These are phyloP conservation scores for Fusarium sp. DNA, from an alignment of 2,329 filamentous ascomycete species.

Conservation along the genomic window DNA sequence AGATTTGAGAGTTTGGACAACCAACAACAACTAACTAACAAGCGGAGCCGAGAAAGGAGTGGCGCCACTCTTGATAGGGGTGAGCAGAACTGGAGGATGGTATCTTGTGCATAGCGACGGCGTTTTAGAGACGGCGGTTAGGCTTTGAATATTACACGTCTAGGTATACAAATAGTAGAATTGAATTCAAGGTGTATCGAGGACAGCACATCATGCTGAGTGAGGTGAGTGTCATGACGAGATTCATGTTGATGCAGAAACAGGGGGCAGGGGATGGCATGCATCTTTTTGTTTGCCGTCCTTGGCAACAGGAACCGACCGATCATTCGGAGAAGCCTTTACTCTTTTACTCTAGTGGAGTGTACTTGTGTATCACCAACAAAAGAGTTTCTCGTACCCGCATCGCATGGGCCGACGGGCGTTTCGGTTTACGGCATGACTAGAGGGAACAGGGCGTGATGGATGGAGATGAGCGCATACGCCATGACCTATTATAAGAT, in stretches of 20 bases:
- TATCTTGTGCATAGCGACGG: constrained; percentile 40
- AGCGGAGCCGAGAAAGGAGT: background rate
- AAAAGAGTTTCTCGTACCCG: background rate
- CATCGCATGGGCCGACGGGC: background rate
- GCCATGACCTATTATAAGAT: background rate
- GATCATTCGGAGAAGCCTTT: no score
- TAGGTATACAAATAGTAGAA: background rate
- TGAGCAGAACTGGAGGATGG: background rate
- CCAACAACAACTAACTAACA: background rate
- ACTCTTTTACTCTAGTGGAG: background rate
- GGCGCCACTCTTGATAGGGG: background rate
- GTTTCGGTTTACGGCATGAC: constrained; percentile 1
- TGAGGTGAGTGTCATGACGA: background rate
- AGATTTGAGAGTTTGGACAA: background rate
- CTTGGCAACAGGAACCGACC: constrained; percentile 4
- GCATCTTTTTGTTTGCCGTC: background rate
- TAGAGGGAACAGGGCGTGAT: background rate
- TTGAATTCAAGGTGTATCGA: background rate
- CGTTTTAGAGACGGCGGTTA: constrained; percentile 25
- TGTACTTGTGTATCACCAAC: background rate
- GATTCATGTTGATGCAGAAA: constrained; percentile 9
- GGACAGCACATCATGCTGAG: background rate
- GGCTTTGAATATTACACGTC: constrained; percentile 16
- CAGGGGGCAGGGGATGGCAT: background rate
- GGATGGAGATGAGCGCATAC: background rate